Evolutionary conservation across 108 stramenopile species (phyloP), one percentile per base, ranked within the genome.

Genomic region (Conticribra guillardii): DNA sequence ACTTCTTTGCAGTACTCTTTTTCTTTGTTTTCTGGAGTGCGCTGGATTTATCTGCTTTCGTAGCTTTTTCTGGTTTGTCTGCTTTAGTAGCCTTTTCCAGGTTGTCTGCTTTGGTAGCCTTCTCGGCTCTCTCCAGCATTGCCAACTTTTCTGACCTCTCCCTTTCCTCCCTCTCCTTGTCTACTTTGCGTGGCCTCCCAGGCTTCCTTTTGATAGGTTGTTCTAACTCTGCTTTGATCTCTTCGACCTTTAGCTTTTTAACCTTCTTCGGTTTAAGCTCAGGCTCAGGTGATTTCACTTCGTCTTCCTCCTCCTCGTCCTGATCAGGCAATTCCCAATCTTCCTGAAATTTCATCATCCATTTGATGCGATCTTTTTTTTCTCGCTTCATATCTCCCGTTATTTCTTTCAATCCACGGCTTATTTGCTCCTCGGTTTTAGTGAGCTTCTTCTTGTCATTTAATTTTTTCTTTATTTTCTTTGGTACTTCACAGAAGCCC

Each of bases 381-480:
- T 65, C 64, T 22, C 51, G 68, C 24, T 24, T 17, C 64, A 73
- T 77, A 45, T 81, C 80, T 19, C 19, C 30, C 32, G 51, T 56
- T 4, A 81, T 76, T 46, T 77, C 73, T 17, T 15, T 55, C 55
- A 81, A 45, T 26, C 80, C 80, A 15, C 68, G 46, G 32, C 44
- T 59, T 14, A 81, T 81, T 55, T 81, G 76, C 33, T 81, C 76
- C 31, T 81, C 80, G 16, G 80, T 77, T 48, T 81, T 81, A 2
- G 80, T 73, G 28, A 81, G 60, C 37, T 81, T 81, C 28, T 49
- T 29, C 9, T 64, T 62, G 49, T 77, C 69, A 2, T 77, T 76
- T 14, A 81, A 17, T 59, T 84, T 84, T 41, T 58, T 34, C 57
- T 62, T 55, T 24, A 84, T 77, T 30, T 75, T 75, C 48, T 63